Percentiles rank a stretch among this genome's conserved stretches.
Conservation (phyloP, 2,329 filamentous ascomycete genomes). For the Davidsoniella virescens region DNA sequence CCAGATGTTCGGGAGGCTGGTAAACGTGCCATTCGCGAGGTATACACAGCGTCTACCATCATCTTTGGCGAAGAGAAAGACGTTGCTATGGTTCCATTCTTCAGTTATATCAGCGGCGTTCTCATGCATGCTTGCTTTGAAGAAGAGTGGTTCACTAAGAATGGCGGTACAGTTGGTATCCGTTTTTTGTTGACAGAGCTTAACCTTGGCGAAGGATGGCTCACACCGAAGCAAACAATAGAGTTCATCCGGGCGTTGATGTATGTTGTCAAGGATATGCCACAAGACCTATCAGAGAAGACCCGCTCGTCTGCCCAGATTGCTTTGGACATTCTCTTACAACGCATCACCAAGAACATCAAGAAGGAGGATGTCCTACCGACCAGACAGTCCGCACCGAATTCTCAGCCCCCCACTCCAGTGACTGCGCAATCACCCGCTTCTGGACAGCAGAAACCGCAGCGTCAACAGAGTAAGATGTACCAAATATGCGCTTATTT, state of each 20-base stretch:
- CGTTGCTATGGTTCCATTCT: conserved; percentile 66
- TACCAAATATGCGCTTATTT: conserved; percentile 67
- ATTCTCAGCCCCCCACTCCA: not conserved
- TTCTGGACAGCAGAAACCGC: conserved; percentile 32
- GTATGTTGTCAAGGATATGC: conserved; percentile 98
- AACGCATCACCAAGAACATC: conserved; percentile 60
- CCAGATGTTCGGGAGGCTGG: conserved; percentile 67
- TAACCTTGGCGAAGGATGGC: conserved; percentile 69
- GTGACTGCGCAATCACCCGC: conserved; percentile 18
- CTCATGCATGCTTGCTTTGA: conserved; percentile 94
- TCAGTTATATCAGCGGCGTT: conserved; percentile 61
- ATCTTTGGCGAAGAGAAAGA: conserved; percentile 64
- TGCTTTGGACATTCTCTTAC: conserved; percentile 65
- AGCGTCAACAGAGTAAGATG: conserved; percentile 25
- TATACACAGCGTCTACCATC: conserved; percentile 58
- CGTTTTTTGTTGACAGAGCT: conserved; percentile 73
- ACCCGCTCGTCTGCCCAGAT: conserved; percentile 70
- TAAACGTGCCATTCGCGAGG: conserved; percentile 57
- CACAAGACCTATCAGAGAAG: conserved; percentile 77
- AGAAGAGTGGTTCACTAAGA: conserved; percentile 98
- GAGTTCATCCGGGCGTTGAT: conserved; percentile 85
- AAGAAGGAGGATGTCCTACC: conserved; percentile 58
- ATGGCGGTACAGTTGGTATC: conserved; percentile 81
- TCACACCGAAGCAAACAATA: conserved; percentile 56
- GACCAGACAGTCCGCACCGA: conserved; percentile 18